These are phyloP conservation scores for Kuraishia cidri DNA, from an alignment of 805 yeast species.

Conservation along the genomic window DNA sequence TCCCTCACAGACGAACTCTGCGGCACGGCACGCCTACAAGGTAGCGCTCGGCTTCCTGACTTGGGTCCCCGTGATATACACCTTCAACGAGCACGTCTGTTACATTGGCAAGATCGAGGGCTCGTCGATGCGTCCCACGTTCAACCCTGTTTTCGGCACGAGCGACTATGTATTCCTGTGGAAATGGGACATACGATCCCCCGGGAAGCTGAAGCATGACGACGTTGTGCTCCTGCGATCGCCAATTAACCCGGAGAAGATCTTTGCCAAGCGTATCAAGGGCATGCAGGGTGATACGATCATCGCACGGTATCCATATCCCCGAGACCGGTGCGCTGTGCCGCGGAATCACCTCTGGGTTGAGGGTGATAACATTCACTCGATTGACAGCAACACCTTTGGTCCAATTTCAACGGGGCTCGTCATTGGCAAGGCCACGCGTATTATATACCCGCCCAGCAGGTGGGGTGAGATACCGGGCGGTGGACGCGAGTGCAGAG, in stretches of 20 bases:
- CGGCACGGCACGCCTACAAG: slow-evolving; percentile 15
- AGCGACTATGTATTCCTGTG: slow-evolving; percentile 60
- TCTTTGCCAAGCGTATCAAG: slow-evolving; percentile 74
- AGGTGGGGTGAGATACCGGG: slow-evolving; percentile 40
- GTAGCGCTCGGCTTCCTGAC: slow-evolving; percentile 30
- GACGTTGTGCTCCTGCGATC: slow-evolving; percentile 75
- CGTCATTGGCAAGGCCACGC: slow-evolving; percentile 66
- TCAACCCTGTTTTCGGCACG: slow-evolving; percentile 56
- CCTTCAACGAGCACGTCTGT: slow-evolving; percentile 60
- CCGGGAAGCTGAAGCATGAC: slow-evolving; percentile 39
- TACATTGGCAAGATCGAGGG: slow-evolving; percentile 75
- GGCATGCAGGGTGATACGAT: slow-evolving; percentile 70
- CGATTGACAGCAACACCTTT: slow-evolving; percentile 78
- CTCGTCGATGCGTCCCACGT: slow-evolving; percentile 80
- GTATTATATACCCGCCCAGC: slow-evolving; percentile 61
- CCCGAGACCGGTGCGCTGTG: slow-evolving; percentile 47
- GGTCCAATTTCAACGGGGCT: slow-evolving; percentile 85
- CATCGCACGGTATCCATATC: slow-evolving; percentile 55
- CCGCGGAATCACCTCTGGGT: slow-evolving; percentile 89
- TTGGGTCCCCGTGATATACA: slow-evolving; percentile 77
- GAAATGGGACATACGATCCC: slow-evolving; percentile 47
- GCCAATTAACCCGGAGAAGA: slow-evolving; percentile 69
- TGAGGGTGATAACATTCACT: slow-evolving; percentile 85
- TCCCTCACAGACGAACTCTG: not conserved
- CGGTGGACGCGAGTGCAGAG: slow-evolving; percentile 47